These are phyloP conservation scores for Paxillus rubicundulus DNA, from an alignment of 768 basidiomycete genomes.

Conservation along the genomic window DNA sequence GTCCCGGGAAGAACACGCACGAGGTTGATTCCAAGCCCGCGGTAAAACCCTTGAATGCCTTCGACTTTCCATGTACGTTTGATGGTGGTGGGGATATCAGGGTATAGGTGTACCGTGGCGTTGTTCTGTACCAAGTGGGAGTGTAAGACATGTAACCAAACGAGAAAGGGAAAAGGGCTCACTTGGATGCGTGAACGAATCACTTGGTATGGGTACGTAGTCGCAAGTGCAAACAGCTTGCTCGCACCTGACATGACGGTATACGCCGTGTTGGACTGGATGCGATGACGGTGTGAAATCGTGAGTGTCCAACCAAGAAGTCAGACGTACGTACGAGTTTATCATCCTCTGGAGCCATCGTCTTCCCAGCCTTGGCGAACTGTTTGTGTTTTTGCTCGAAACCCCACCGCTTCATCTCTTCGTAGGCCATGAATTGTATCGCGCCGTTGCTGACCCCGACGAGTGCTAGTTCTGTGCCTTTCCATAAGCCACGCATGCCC, in stretches of 20 bases:
- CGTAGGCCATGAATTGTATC: conserved; percentile 94
- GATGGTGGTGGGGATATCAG: conserved; percentile 80
- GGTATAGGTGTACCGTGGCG: conserved; percentile 65
- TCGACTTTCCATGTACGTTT: conserved; percentile 78
- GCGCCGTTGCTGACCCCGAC: conserved; percentile 94
- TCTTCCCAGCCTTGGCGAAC: conserved; percentile 56
- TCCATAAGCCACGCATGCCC: conserved; percentile 78
- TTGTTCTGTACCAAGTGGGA: conserved; percentile 49
- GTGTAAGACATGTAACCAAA: not conserved
- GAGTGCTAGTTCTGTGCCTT: conserved; percentile 83
- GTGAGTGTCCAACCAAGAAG: not conserved
- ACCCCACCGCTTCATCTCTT: conserved; percentile 91
- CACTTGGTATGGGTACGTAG: conserved; percentile 98
- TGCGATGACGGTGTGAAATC: not conserved
- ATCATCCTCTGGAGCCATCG: conserved; percentile 72
- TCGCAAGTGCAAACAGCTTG: conserved; percentile 76
- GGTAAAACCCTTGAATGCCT: conserved; percentile 85
- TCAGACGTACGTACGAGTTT: conserved; percentile 88
- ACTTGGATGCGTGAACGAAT: conserved; percentile 93
- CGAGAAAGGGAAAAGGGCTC: conserved; percentile 16
- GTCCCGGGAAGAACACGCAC: conserved; percentile 95
- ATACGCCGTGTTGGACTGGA: conserved; percentile 86
- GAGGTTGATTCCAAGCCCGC: conserved; percentile 91
- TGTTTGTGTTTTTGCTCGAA: conserved; percentile 73
- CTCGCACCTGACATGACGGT: conserved; percentile 89